Conservation (phyloP, 2,329 filamentous ascomycete genomes). For the Ophiostoma australiae region DNA sequence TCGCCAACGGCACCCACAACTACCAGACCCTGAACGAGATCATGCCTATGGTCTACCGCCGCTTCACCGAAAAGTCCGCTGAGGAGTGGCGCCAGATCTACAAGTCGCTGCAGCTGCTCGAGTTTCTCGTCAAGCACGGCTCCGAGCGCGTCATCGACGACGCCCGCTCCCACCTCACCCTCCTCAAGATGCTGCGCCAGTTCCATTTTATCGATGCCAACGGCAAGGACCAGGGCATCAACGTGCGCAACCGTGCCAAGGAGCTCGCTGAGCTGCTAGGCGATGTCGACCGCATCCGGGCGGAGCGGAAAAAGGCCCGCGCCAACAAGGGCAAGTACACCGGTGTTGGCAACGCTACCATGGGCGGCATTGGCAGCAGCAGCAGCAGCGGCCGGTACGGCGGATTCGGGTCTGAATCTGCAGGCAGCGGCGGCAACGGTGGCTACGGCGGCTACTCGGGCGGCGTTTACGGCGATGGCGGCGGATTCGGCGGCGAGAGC, state of each 20-base stretch:
- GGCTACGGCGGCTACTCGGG: slow-evolving; percentile 59
- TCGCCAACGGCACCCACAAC: slow-evolving; percentile 94
- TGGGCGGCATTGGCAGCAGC: slow-evolving; percentile 39
- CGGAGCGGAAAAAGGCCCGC: slow-evolving; percentile 83
- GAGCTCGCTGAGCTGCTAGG: slow-evolving; percentile 89
- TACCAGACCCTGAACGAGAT: slow-evolving; percentile 98
- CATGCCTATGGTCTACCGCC: slow-evolving; percentile 99
- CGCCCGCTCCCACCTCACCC: slow-evolving; percentile 86
- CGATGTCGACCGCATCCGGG: slow-evolving; percentile 81
- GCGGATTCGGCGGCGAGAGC: slow-evolving; percentile 79
- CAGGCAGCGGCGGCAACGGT: slow-evolving; percentile 51
- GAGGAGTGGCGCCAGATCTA: slow-evolving; percentile 99
- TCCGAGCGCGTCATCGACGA: slow-evolving; percentile 97
- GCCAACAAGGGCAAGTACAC: slow-evolving; percentile 90
- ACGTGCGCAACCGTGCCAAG: slow-evolving; percentile 93
- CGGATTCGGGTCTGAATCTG: slow-evolving; percentile 85
- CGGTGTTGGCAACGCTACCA: slow-evolving; percentile 60
- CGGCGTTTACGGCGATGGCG: slow-evolving; percentile 90
- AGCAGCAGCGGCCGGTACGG: slow-evolving; percentile 60
- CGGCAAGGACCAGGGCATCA: slow-evolving; percentile 96
- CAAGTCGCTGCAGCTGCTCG: slow-evolving; percentile 92
- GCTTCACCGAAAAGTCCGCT: slow-evolving; percentile 95
- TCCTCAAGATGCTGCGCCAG: slow-evolving; percentile 96
- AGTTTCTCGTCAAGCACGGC: slow-evolving; percentile 93
- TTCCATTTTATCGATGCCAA: slow-evolving; percentile 96